Base-by-base conservation (phyloP, 2,329 filamentous ascomycete species). In the Aurifilum marmelostoma region DNA sequence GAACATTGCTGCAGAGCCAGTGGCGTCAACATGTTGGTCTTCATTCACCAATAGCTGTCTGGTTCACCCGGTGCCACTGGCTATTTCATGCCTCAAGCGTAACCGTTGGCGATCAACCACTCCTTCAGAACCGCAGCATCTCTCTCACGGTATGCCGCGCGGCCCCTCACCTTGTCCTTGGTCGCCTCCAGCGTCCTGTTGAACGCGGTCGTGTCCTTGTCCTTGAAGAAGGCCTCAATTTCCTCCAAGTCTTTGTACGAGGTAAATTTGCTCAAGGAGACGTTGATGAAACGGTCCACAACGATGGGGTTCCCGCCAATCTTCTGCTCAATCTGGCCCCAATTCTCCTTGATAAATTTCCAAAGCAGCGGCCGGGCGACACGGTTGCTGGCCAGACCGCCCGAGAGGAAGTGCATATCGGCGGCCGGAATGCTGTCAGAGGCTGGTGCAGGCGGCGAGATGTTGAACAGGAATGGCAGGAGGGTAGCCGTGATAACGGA, bases 101-200 rank as follows among this genome's bases (percentile, higher is more conserved):
- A 86, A 3, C 81, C 80, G 67, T 85, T 84, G n/a, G 80, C 77
- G 24, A 74, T 76, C 74, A 98, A 81, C 94, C 95, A 98, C 81
- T 94, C 92, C 80, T 91, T 85, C 67, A 97, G 86, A 59, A 87
- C 83, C 65, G 83, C 84, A 68, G 88, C 85, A 78, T 98, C 96
- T 67, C 96, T 87, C 79, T 89, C 83, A 77, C 89, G 90, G 83
- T 97, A 99, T 54, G 88, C 88, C 5, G 93, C 93, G 75, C 94
- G 91, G 14, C 92, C 93, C 56, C 90, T 88, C 73, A 98, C 92
- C 72, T 91, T 94, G 78, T 98, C 96, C 78, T 90, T 90, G 72
- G 95, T 91, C 73, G 97, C 93, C 73, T 91, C 90, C 65, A 99
- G 81, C 4, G 93, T 94, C 67, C 96, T 90, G 78, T 97, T 92